phyloP scores from a whole-genome alignment of 345 rosid species.

The Melastoma malabathricum region DNA sequence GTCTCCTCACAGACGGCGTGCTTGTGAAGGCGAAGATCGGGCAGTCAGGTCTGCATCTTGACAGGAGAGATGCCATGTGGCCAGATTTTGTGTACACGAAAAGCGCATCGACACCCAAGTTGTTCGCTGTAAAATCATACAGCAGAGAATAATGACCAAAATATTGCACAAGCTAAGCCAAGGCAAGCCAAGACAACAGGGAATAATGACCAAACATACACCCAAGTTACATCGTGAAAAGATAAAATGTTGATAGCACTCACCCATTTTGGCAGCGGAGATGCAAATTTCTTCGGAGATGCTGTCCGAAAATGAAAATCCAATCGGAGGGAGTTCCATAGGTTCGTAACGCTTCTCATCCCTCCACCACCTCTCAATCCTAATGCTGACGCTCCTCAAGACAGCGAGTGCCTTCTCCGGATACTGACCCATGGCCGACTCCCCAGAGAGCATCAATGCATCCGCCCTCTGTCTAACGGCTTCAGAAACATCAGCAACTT shows the following conservation, averaged over 20 bases:
- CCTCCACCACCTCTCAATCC: conserved; percentile 99
- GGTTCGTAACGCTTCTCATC: conserved; percentile 81
- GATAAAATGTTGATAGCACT: conserved; percentile 8
- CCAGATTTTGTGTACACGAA: conserved; percentile 89
- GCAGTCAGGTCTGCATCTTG: conserved; percentile 95
- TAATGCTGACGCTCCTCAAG: conserved; percentile 80
- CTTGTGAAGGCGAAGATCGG: conserved; percentile 92
- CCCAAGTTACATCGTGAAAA: neutral
- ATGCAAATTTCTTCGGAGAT: conserved; percentile 94
- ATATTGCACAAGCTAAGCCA: too few species aligned
- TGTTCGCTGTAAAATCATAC: conserved; percentile 59
- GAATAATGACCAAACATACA: neutral
- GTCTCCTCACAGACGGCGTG: conserved; percentile 66
- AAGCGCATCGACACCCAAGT: conserved; percentile 79
- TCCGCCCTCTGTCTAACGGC: conserved; percentile 97
- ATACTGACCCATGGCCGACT: conserved; percentile 99
- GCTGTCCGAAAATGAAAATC: conserved; percentile 56
- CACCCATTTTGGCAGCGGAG: conserved; percentile 99
- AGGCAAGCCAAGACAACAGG: neutral
- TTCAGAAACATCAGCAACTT: conserved; percentile 98
- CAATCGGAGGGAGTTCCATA: conserved; percentile 55
- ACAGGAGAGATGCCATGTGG: conserved; percentile 90
- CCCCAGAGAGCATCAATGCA: conserved; percentile 97
- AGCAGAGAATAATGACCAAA: neutral
- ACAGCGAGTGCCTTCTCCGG: conserved; percentile 94